These are phyloP conservation scores for Neurospora sp. DNA, from an alignment of 495 filamentous ascomycete species.

Conservation along the genomic window DNA sequence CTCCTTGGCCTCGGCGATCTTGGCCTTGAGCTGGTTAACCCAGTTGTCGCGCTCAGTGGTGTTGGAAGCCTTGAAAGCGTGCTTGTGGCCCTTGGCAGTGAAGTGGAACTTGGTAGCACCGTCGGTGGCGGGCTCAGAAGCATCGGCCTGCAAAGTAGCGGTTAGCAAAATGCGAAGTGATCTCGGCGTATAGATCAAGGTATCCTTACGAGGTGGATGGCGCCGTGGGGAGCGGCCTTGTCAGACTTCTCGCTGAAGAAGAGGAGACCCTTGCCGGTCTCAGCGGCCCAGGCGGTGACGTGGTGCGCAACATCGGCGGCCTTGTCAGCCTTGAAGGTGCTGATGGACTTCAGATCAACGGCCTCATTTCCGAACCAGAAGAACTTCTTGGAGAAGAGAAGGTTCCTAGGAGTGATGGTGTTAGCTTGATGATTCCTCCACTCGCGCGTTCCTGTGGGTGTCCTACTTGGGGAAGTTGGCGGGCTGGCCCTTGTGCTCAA, in stretches of 20 bases:
- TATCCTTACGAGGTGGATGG: constrained; percentile 69
- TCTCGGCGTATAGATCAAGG: neutral
- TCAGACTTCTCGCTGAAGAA: constrained; percentile 81
- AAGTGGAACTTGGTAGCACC: constrained; percentile 73
- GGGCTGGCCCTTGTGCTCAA: constrained; percentile 81
- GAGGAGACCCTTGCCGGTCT: constrained; percentile 92
- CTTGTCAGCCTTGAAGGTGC: constrained; percentile 79
- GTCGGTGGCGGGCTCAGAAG: constrained; percentile 65
- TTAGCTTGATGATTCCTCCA: constrained; percentile 8
- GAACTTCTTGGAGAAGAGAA: constrained; percentile 42
- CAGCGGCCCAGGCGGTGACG: constrained; percentile 73
- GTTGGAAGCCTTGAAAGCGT: constrained; percentile 71
- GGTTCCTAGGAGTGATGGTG: constrained; percentile 24
- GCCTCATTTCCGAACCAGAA: constrained; percentile 91
- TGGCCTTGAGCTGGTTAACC: constrained; percentile 66
- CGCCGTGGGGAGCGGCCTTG: constrained; percentile 68
- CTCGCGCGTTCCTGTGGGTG: neutral
- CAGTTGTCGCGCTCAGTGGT: constrained; percentile 80
- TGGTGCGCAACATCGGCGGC: constrained; percentile 61
- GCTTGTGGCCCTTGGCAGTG: constrained; percentile 76
- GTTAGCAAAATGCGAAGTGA: constrained; percentile 11
- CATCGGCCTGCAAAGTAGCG: constrained; percentile 52
- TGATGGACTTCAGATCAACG: constrained; percentile 62
- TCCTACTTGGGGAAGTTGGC: constrained; percentile 76
- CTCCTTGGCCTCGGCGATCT: constrained; percentile 68